phyloP scores from a whole-genome alignment of 305 asterid species.

The Striga hermonthica region DNA sequence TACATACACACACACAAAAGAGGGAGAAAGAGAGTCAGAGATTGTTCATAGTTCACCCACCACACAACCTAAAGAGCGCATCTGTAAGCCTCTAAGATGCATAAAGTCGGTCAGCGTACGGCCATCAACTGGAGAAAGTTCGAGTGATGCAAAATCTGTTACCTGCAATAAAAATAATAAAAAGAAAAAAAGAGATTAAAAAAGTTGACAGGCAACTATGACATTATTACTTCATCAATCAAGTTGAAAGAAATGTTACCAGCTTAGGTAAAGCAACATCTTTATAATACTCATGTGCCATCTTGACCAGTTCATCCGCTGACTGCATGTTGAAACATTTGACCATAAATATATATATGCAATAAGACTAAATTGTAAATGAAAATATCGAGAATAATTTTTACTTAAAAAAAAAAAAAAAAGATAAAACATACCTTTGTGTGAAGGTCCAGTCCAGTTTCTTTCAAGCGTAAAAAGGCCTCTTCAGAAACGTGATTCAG shows the following conservation, averaged over 20 bases:
- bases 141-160: slow-evolving; percentile 96
- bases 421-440: slow-evolving; percentile 53
- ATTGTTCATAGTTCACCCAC: slow-evolving; percentile 57
- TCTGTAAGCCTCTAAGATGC: slow-evolving; percentile 96
- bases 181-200: slow-evolving; percentile 21
- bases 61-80: slow-evolving; percentile 96
- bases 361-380: slow-evolving; percentile 7
- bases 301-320: slow-evolving; percentile 75
- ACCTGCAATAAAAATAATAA: slow-evolving; percentile 49
- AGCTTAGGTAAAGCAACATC: slow-evolving; percentile 95
- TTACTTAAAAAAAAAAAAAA: background rate
- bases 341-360: slow-evolving; percentile 23
- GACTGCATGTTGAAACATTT: slow-evolving; percentile 58
- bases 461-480: slow-evolving; percentile 71
- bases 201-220: slow-evolving; percentile 13
- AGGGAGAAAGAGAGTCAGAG: slow-evolving; percentile 14
- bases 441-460: slow-evolving; percentile 78
- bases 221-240: slow-evolving; percentile 25
- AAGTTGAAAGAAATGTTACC: slow-evolving; percentile 48
- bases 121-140: slow-evolving; percentile 99
- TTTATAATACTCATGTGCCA: slow-evolving; percentile 79
- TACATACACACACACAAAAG: background rate
- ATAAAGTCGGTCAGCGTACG: slow-evolving; percentile 96
- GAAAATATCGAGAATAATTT: slow-evolving; percentile 1
- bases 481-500: slow-evolving; percentile 67